Conservation (phyloP, 1,284 basidiomycete species). For the Xerocomus nothofagi region DNA sequence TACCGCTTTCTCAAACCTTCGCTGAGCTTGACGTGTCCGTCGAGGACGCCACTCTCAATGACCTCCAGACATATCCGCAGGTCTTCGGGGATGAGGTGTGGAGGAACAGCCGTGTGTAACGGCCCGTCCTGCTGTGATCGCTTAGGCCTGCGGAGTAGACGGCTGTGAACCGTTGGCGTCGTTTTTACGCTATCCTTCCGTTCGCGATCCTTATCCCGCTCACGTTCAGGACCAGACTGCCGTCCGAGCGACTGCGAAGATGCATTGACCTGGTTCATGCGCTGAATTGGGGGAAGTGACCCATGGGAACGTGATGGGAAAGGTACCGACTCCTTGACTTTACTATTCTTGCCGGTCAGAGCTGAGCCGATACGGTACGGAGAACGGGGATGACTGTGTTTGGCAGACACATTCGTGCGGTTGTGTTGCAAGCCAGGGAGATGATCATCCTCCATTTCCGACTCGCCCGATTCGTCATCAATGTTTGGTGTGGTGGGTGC, state of each 20-base stretch:
- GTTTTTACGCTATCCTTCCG: constrained; percentile 51
- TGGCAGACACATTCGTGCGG: constrained; percentile 44
- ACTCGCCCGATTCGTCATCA: constrained; percentile 70
- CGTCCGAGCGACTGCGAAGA: constrained; percentile 71
- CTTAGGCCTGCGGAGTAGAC: constrained; percentile 66
- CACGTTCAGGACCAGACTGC: constrained; percentile 55
- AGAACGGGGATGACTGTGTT: constrained; percentile 70
- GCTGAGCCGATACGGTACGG: constrained; percentile 64
- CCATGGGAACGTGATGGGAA: constrained; percentile 80
- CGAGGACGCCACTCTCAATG: constrained; percentile 79
- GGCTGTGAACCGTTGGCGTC: constrained; percentile 40
- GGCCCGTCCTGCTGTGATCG: constrained; percentile 55
- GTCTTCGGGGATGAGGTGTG: constrained; percentile 82
- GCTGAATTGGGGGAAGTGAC: constrained; percentile 70
- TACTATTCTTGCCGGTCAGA: constrained; percentile 40
- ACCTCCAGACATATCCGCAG: constrained; percentile 82
- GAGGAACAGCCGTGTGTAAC: constrained; percentile 58
- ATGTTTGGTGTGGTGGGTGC: constrained; percentile 52
- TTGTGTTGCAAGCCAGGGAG: constrained; percentile 45
- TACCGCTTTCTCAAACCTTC: constrained; percentile 84
- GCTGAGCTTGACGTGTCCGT: constrained; percentile 83
- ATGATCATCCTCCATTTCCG: constrained; percentile 65
- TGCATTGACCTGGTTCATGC: constrained; percentile 46
- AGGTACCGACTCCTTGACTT: constrained; percentile 48
- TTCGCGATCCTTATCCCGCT: constrained; percentile 52